phyloP scores from a whole-genome alignment of 257 asterid genomes.

The Solanum sejunctum region DNA sequence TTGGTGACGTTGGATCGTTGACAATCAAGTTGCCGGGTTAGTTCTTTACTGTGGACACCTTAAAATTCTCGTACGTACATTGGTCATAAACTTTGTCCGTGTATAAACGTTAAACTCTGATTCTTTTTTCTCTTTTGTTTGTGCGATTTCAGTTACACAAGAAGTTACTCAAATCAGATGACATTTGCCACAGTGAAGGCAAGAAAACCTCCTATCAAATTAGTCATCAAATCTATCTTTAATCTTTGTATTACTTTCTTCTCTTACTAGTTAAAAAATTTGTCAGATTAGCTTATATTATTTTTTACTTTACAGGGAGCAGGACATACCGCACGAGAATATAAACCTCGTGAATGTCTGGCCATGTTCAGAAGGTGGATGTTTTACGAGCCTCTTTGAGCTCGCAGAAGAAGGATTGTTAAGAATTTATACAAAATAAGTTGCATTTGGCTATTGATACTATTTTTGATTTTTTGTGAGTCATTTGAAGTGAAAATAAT shows the following conservation, averaged over 20 bases:
- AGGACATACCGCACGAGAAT: neutral
- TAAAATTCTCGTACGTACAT: neutral
- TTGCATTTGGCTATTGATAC: too few species aligned
- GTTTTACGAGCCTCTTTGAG: neutral
- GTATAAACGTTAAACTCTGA: neutral
- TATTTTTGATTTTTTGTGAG: too few species aligned
- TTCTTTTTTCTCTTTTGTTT: neutral
- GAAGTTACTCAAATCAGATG: slow-evolving; percentile 2
- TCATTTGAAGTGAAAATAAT: too few species aligned
- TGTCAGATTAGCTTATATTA: too few species aligned
- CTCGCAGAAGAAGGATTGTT: too few species aligned
- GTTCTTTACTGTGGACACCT: neutral
- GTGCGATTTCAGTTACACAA: neutral
- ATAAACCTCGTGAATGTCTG: neutral
- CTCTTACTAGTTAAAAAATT: neutral
- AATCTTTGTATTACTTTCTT: neutral
- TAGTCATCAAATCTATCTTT: too few species aligned
- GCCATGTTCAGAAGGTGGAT: slow-evolving; percentile 11
- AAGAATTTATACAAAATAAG: too few species aligned
- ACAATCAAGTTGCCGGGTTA: slow-evolving; percentile 31
- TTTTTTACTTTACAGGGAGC: neutral
- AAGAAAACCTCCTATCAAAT: neutral
- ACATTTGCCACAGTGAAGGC: slow-evolving; percentile 17
- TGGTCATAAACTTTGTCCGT: neutral
- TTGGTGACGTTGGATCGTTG: slow-evolving; percentile 27